Evolutionary conservation across 2,329 filamentous ascomycete genomes (phyloP).

Genomic region (Ramularia collo-cygni): DNA sequence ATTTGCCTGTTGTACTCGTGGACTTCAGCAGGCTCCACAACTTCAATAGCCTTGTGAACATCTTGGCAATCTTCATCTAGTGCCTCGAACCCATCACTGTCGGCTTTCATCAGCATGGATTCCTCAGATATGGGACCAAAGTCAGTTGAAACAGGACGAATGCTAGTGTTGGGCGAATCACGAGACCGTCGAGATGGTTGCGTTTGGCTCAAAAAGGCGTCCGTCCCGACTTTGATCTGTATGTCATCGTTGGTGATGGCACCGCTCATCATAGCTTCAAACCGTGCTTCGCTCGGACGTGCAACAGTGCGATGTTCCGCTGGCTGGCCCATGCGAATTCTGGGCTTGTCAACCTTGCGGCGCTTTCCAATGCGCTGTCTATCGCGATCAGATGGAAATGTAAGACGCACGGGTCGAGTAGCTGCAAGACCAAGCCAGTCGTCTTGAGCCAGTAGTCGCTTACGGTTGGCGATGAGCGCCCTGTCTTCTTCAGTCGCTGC

Average conservation of each 20-base stretch:
- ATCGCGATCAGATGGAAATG: slow-evolving; percentile 17
- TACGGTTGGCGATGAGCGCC: slow-evolving; percentile 16
- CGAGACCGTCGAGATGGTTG: slow-evolving; percentile 14
- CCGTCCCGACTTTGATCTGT: slow-evolving; percentile 27
- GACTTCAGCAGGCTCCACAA: no score
- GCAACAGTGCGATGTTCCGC: slow-evolving; percentile 2
- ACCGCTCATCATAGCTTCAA: slow-evolving; percentile 21
- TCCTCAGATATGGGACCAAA: slow-evolving; percentile 25
- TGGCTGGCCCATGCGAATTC: slow-evolving; percentile 5
- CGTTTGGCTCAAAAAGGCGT: slow-evolving; percentile 26
- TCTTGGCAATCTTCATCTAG: not conserved
- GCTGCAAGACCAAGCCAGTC: slow-evolving; percentile 29
- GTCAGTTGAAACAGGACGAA: slow-evolving; percentile 19
- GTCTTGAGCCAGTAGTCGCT: slow-evolving; percentile 20
- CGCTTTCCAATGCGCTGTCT: slow-evolving; percentile 25
- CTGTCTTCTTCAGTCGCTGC: slow-evolving; percentile 10
- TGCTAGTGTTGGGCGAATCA: slow-evolving; percentile 15
- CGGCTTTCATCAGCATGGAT: slow-evolving; percentile 26
- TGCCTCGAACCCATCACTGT: slow-evolving; percentile 18
- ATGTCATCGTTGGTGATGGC: slow-evolving; percentile 19
- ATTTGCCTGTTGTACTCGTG: no score
- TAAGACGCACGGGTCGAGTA: slow-evolving; percentile 21
- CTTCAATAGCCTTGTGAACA: no score
- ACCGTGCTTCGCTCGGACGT: slow-evolving; percentile 6
- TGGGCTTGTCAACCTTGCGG: slow-evolving; percentile 20